phyloP scores from a whole-genome alignment of 2,329 filamentous ascomycete species.

The Ophiognomonia clavigignenti-juglandacearum region DNA sequence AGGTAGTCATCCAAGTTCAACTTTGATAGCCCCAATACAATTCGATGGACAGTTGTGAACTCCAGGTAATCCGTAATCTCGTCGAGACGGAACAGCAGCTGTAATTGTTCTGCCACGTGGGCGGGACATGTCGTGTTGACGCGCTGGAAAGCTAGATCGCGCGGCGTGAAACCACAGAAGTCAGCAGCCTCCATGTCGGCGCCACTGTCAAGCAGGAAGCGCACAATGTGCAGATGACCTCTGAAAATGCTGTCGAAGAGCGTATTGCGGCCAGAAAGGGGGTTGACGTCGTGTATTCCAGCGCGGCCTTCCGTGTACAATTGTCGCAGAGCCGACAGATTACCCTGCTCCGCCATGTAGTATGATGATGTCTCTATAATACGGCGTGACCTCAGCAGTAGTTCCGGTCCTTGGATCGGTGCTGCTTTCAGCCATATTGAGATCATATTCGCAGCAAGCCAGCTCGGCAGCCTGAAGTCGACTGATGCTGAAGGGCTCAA shows the following conservation, averaged over 20 bases:
- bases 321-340: not conserved
- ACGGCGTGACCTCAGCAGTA: not conserved
- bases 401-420: not conserved
- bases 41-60: not conserved
- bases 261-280: not conserved
- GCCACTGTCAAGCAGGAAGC: not conserved
- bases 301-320: not conserved
- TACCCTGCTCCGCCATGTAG: not conserved
- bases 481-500: not conserved
- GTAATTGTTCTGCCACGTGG: not conserved
- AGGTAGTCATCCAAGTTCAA: not conserved
- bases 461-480: not conserved
- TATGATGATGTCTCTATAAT: conserved; percentile 1
- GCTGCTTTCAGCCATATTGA: not conserved
- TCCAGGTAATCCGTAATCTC: not conserved
- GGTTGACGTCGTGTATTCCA: not conserved
- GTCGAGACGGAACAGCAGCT: not conserved
- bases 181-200: conserved; percentile 1
- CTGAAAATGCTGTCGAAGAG: not conserved
- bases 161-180: not conserved
- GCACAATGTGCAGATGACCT: not conserved
- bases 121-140: not conserved
- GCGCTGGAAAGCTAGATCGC: not conserved
- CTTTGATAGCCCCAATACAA: not conserved
- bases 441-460: not conserved